Evolutionary conservation across 2,329 filamentous ascomycete species (phyloP), one percentile per base, ranked within the genome.

Genomic region (Ilyonectria robusta): DNA sequence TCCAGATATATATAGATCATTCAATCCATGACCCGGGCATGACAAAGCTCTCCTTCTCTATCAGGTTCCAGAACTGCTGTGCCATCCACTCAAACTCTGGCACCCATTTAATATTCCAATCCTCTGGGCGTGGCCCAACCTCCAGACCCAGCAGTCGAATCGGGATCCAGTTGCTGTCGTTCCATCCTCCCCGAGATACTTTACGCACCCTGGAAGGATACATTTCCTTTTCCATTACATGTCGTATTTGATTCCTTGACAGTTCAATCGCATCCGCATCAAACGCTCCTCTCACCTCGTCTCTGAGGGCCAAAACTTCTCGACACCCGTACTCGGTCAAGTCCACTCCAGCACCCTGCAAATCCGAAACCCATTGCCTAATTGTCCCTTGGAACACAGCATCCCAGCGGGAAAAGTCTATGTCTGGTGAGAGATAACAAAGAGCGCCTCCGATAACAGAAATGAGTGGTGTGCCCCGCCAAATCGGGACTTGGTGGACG

Each of bases 391-490:
- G 73, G 1, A 78, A 61, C 0, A 68, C 21, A 0, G 4, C 10
- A 2, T 78, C 71, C 77, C 77, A 78, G 1, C 71, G 57, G 3
- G 21, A 8, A 10, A 70, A 65, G 0, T 37, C 19, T 0, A 70
- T 6, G 0, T 70, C 59, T 0, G 71, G 66, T 0, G 70, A 72
- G 0, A 79, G 11, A 2, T 72, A 77, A 17, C 77, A 79, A 0
- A 79, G 57, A 0, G 70, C 66, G 0, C 75, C 77, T 4, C 76
- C 77, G 8, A 79, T 59, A 0, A 77, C 51, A 0, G 77, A 79
- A 0, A 69, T 6, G 0, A 79, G 13, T 0, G 77, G 77, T 0
- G 76, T 72, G 0, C 76, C 73, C 1, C 0, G 44, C 77, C 77
- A 78, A 0, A 13, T 8, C 0, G 77, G 70, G 2, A 77, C 73